Evolutionary conservation across 352 stramenopile species (phyloP).

Genomic region (Stephanocyclus meneghinianus): DNA sequence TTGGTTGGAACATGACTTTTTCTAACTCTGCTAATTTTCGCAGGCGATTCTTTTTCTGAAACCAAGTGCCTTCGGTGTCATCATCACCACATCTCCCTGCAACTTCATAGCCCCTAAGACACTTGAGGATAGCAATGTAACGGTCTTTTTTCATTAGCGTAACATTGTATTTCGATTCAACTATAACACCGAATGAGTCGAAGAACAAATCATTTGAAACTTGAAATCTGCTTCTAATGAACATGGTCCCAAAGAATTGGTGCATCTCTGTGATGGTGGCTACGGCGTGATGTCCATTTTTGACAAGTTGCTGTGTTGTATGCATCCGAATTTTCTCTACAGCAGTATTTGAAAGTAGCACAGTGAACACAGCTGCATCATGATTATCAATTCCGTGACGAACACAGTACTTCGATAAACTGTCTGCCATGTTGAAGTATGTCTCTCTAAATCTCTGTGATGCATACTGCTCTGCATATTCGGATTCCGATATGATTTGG

Average conservation of each 20-base stretch:
- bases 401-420: background rate
- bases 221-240: background rate
- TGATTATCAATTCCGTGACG: background rate
- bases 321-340: background rate
- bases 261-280: too few species aligned
- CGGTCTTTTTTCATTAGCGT: too few species aligned
- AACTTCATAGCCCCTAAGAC: too few species aligned
- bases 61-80: too few species aligned
- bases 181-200: too few species aligned
- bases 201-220: background rate
- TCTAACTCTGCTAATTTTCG: background rate
- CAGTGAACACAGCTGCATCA: background rate
- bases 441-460: slow-evolving; percentile 1
- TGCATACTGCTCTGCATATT: background rate
- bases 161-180: too few species aligned
- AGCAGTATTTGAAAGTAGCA: background rate
- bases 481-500: background rate
- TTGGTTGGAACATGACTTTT: background rate
- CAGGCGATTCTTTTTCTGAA: background rate
- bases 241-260: background rate
- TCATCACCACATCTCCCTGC: too few species aligned
- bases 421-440: background rate
- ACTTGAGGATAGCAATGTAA: too few species aligned
- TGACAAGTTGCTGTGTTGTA: background rate
- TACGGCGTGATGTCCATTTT: background rate